Evolutionary conservation across 176 grass and related monocot species (phyloP).

Genomic region (Pharus latifolius): DNA sequence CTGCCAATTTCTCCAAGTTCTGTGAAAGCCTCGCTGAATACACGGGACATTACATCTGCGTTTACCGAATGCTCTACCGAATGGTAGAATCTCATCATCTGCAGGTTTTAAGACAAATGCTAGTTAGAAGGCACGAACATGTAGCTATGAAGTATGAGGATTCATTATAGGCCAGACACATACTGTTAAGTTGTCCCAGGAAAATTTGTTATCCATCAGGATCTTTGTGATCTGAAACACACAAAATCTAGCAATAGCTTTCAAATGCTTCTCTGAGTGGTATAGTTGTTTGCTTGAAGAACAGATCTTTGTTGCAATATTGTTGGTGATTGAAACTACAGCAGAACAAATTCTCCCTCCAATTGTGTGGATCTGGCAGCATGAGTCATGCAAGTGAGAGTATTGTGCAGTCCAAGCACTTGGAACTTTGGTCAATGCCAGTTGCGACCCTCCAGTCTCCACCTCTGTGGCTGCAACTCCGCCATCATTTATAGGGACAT

Average conservation of each 20-base stretch:
- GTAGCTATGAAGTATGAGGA: neutral
- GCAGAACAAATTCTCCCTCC: slow-evolving; percentile 48
- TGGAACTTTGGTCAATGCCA: slow-evolving; percentile 9
- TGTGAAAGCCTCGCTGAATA: slow-evolving; percentile 35
- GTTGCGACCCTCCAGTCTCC: slow-evolving; percentile 3
- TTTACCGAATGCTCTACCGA: slow-evolving; percentile 5
- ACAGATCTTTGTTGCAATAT: slow-evolving; percentile 45
- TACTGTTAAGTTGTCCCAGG: slow-evolving; percentile 55
- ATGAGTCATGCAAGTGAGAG: slow-evolving; percentile 34
- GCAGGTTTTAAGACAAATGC: neutral
- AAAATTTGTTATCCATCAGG: slow-evolving; percentile 42
- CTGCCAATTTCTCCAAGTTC: slow-evolving; percentile 14
- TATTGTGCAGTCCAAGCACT: slow-evolving; percentile 21
- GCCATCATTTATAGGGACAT: slow-evolving; percentile 31
- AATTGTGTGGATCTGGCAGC: slow-evolving; percentile 36
- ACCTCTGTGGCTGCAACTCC: neutral
- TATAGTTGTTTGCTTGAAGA: neutral
- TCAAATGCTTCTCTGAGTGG: slow-evolving; percentile 26
- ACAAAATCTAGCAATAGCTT: slow-evolving; percentile 42
- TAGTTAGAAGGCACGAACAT: neutral
- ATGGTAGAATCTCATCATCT: slow-evolving; percentile 87
- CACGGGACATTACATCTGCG: neutral
- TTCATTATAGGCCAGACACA: neutral
- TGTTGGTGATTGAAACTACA: slow-evolving; percentile 53
- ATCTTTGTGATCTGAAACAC: slow-evolving; percentile 40